phyloP scores from a whole-genome alignment of 495 filamentous ascomycete species.

The Xylaria curta region DNA sequence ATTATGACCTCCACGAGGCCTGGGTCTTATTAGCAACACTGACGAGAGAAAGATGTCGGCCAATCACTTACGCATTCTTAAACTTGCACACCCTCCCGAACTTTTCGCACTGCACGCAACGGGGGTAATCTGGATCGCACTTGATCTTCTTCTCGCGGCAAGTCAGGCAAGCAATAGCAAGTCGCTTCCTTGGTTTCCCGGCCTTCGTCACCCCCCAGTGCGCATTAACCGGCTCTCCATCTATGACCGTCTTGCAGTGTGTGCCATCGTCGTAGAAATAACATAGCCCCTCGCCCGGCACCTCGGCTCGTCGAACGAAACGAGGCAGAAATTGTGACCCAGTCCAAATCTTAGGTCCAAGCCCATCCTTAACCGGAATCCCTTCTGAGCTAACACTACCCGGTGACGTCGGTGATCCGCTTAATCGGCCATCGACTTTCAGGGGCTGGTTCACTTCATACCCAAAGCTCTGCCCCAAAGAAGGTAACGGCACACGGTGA shows the following conservation, averaged over 20 bases:
- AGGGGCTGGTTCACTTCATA: constrained; percentile 33
- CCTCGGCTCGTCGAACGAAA: constrained; percentile 63
- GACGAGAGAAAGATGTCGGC: neutral
- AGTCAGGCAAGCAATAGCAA: constrained; percentile 87
- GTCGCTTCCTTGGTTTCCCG: constrained; percentile 85
- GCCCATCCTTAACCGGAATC: constrained; percentile 56
- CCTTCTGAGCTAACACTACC: constrained; percentile 50
- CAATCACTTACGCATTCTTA: constrained; percentile 79
- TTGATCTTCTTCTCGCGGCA: constrained; percentile 98
- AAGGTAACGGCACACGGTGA: constrained; percentile 36
- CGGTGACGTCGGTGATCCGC: constrained; percentile 48
- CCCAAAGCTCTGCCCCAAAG: constrained; percentile 32
- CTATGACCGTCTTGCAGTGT: constrained; percentile 81
- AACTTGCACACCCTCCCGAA: constrained; percentile 84
- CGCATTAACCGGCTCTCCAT: constrained; percentile 85
- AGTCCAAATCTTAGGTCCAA: constrained; percentile 67
- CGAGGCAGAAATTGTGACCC: constrained; percentile 65
- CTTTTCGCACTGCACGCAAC: constrained; percentile 90
- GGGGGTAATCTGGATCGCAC: constrained; percentile 84
- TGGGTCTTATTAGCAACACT: constrained; percentile 38
- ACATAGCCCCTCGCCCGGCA: constrained; percentile 80
- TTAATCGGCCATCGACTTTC: constrained; percentile 34
- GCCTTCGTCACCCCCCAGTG: constrained; percentile 94
- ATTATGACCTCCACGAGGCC: constrained; percentile 62
- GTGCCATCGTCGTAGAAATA: constrained; percentile 89